Conservation (phyloP, 108 stramenopile genomes). For the Licmophora abbreviata region DNA sequence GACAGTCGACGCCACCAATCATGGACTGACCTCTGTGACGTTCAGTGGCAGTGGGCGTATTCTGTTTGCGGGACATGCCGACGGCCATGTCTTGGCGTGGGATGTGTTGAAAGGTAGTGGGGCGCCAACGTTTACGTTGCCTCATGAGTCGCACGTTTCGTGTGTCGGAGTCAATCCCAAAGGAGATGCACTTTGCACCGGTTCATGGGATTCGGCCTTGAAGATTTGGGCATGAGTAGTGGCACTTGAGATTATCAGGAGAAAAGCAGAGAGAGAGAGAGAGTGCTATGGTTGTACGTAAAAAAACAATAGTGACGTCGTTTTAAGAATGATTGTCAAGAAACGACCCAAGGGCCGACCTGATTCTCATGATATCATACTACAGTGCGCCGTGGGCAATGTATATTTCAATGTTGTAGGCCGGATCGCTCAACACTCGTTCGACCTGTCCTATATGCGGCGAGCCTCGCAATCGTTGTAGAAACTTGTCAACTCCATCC, state of each 20-base stretch:
- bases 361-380: no score
- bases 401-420: slow-evolving; percentile 5
- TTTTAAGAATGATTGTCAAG: no score
- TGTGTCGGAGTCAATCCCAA: slow-evolving; percentile 88
- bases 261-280: not conserved
- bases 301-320: no score
- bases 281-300: no score
- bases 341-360: no score
- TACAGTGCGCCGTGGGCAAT: not conserved
- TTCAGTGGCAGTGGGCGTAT: slow-evolving; percentile 75
- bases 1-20: slow-evolving; percentile 22
- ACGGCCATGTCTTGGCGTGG: slow-evolving; percentile 65
- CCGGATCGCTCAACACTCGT: slow-evolving; percentile 10
- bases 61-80: slow-evolving; percentile 85
- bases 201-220: slow-evolving; percentile 96
- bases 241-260: no score
- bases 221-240: slow-evolving; percentile 77
- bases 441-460: slow-evolving; percentile 19
- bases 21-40: slow-evolving; percentile 77
- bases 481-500: slow-evolving; percentile 64
- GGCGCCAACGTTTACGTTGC: slow-evolving; percentile 47
- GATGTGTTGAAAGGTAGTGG: slow-evolving; percentile 50
- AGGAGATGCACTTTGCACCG: slow-evolving; percentile 94
- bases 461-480: slow-evolving; percentile 22
- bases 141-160: slow-evolving; percentile 92